Percentiles rank a stretch among this genome's conserved stretches.
phyloP scores from a whole-genome alignment of 163 green algal genomes.

The Scenedesmus sp. region DNA sequence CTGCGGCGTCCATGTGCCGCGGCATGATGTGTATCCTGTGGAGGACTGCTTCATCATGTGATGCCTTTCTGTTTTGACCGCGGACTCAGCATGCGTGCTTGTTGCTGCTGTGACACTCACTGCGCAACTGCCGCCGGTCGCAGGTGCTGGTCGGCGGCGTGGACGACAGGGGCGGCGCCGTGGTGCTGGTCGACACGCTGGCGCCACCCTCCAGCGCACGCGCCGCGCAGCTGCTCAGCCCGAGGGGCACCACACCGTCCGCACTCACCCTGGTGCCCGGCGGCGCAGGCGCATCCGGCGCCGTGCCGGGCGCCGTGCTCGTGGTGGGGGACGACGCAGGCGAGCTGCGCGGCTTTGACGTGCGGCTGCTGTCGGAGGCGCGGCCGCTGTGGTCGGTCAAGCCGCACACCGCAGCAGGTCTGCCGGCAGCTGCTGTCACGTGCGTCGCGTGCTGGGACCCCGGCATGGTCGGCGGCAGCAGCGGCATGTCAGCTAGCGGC shows the following conservation, averaged over 20 bases:
- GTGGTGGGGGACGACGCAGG: constrained; percentile 63
- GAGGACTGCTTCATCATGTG: no score
- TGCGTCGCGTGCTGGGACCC: constrained; percentile 45
- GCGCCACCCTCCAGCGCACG: constrained; percentile 56
- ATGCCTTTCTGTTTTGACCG: background rate
- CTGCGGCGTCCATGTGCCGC: no score
- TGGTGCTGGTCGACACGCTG: constrained; percentile 79
- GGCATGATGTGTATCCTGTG: no score
- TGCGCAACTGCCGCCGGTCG: background rate
- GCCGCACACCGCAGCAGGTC: background rate
- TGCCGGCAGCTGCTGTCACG: background rate
- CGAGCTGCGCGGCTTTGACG: constrained; percentile 20
- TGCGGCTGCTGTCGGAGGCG: constrained; percentile 29
- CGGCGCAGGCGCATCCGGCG: constrained; percentile 12
- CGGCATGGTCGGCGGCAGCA: background rate
- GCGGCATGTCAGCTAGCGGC: background rate
- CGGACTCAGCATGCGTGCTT: background rate
- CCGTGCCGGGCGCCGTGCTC: constrained; percentile 49
- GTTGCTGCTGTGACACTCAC: background rate
- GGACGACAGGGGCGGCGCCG: constrained; percentile 67
- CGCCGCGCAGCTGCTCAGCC: constrained; percentile 60
- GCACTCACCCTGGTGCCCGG: constrained; percentile 52
- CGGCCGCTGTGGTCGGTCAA: constrained; percentile 14
- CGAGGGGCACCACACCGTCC: constrained; percentile 41
- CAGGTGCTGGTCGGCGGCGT: constrained; percentile 72